A percentile compares a stretch with the other conserved stretches of the same genome.
phyloP scores from a whole-genome alignment of 441 rosid genomes.

The Pelargonium exstipulatum region DNA sequence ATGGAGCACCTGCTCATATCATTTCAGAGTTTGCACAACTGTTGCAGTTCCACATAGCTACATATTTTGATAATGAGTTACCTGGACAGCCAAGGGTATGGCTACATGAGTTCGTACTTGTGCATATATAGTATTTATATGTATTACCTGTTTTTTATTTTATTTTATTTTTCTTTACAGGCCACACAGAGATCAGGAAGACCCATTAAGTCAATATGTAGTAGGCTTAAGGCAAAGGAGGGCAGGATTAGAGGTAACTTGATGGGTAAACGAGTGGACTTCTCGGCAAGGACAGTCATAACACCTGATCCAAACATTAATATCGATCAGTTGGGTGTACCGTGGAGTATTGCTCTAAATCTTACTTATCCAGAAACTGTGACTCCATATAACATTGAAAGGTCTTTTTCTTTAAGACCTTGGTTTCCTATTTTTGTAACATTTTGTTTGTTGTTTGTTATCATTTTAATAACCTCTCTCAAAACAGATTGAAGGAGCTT shows the following conservation, averaged over 20 bases:
- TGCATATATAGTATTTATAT: not conserved
- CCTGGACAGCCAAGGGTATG: conserved; percentile 99
- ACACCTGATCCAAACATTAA: conserved; percentile 96
- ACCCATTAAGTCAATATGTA: conserved; percentile 95
- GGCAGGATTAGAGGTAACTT: conserved; percentile 95
- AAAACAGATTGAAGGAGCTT: conserved; percentile 80
- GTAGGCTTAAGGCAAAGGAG: conserved; percentile 97
- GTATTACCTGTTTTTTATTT: not conserved
- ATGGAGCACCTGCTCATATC: conserved; percentile 97
- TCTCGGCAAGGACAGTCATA: conserved; percentile 92
- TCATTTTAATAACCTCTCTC: not conserved
- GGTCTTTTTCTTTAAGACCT: conserved; percentile 29
- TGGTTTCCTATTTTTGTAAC: conserved; percentile 1
- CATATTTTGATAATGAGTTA: conserved; percentile 95
- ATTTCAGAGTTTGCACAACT: conserved; percentile 94
- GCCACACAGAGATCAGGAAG: conserved; percentile 99
- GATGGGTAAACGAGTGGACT: conserved; percentile 99
- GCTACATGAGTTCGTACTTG: conserved; percentile 10
- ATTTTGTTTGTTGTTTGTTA: not conserved
- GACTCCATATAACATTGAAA: conserved; percentile 97
- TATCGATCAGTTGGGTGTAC: conserved; percentile 95
- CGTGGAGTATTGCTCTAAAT: conserved; percentile 97
- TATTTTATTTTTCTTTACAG: conserved; percentile 39
- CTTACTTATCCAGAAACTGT: conserved; percentile 95
- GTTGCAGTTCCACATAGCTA: conserved; percentile 92